Evolutionary conservation across 768 basidiomycete genomes (phyloP), one percentile per base, ranked within the genome.

Genomic region (Cubamyces lactineus): DNA sequence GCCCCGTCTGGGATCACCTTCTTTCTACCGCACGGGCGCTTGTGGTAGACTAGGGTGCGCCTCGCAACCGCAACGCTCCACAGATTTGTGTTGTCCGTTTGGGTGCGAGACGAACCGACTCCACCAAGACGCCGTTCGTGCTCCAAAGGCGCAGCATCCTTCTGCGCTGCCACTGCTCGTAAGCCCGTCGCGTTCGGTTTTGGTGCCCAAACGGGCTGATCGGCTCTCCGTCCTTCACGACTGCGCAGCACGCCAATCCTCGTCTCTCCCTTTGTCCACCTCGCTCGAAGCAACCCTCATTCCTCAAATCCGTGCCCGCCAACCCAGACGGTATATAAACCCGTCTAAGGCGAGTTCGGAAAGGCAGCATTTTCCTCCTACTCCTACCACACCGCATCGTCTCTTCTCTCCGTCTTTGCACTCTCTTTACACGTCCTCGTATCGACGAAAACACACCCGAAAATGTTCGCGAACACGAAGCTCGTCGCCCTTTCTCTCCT

Each of bases 391-490:
- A 53, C 21, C 17, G 5, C 23, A 26, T 8, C 21, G 48, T 28
- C 26, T 26, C 9, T 6, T 12, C 55, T 23, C 41, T 39, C 43
- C 43, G 12, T 47, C 30, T 26, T 39, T 21, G 24, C 24, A 38
- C 58, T 47, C 41, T 39, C 39, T 24, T 21, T n/a, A 30, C 17
- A 8, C 52, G 15, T 17, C n/a, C 15, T 34, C 34, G 34, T 34
- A 4, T 34, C 9, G 34, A 34, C 34, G 34, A 34, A 34, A 6
- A 34, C 47, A 17, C 46, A 24, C 2, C 47, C 34, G 11, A 47
- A 45, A 34, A 62, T 57, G 61, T 53, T 62, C 55, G 54, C 55
- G 48, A 51, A 57, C 54, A 46, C 61, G 43, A 62, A 62, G 61
- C 54, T 62, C 50, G 42, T 55, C 47, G 40, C 43, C 24, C 55